Base-by-base conservation (phyloP, 257 asterid genomes). In the Penstemon newberryi region DNA sequence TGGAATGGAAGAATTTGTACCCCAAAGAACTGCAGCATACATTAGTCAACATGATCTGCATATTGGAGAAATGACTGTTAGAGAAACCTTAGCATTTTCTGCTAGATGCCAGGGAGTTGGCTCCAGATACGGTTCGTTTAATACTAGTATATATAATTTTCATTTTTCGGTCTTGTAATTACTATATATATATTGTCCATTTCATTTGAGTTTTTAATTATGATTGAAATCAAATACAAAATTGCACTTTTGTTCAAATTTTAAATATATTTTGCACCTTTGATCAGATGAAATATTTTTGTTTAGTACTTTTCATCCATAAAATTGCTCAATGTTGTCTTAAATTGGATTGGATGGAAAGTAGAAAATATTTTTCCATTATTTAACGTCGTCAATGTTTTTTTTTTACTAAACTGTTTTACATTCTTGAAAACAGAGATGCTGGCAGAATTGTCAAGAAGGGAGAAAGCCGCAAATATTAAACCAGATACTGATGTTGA, bases 51-150 rank as follows among this genome's bases (percentile, higher is more conserved):
- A 75, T 37, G 92, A 84, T 74, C 58, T 85, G 6, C 96, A 89
- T 52, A 80, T 89, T 1, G 92, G 88, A 63, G 92, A 89, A 75
- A 80, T 89, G 92, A 89, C 96, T 4, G 92, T 87, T 0, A 79
- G 87, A 74, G 96, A 89, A 71, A 89, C 96, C 13, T 66, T 89
- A 19, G 90, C 83, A 0, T 87, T 85, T 63, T 85, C 96, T 0
- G 95, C 92, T 0, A 79, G 95, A 66, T 85, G 87, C 70, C 96
- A 89, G 41, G 96, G 96, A 0, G 94, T 86, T 19, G 96, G 94
- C 57, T 70, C 89, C 4, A 83, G 88, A 40, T 86, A 84, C 60
- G 91, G 96, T 89, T 67, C 40, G 87, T 71, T 15, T 15, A 15
- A 15, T 15, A 15, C 18, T 15, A 15, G 18, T 15, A 15, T 15